Evolutionary conservation across 2,329 filamentous ascomycete genomes (phyloP), one percentile per base, ranked within the genome.

Genomic region (Emericellopsis cladophorae): DNA sequence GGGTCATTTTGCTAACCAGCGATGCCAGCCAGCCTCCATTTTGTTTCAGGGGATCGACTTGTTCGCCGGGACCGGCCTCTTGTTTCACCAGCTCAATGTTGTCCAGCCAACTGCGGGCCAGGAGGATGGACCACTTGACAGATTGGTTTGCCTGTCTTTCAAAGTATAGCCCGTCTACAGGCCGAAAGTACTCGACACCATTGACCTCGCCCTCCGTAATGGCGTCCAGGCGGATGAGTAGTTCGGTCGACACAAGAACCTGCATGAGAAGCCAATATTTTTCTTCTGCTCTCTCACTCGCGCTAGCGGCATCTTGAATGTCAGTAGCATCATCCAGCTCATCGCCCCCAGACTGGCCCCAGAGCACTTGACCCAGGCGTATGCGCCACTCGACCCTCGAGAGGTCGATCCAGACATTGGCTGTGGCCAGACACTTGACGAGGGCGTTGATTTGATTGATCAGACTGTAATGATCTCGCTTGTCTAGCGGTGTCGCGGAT

Each of bases 341-440:
- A 46, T 74, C 72, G 34, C 72, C 70, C 22, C 66, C 54, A 6
- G 64, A 59, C 14, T 65, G 61, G 14, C 72, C 78, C 81, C 81
- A 87, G 2, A 87, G 59, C 34, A 86, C 68, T 57, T 85, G 81
- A 7, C 82, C 82, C 2, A 87, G 64, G 11, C 80, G 69, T 43
- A 87, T 81, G 31, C 82, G 72, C 81, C 81, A 86, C 53, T 86
- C 81, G 7, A 86, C 77, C 26, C 79, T 69, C 16, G 79, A 81
- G 48, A 87, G 82, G 56, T 87, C 81, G 40, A 82, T 71, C 82
- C 82, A 87, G 36, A 84, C 72, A 42, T 81, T 79, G 41, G 77
- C 69, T 7, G 74, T 62, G 1, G 72, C 74, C 36, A 87, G 66
- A 9, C 81, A 72, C 52, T 76, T 76, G 36, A 86, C 68, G 15